Evolutionary conservation across 2,329 filamentous ascomycete genomes (phyloP).

Genomic region (Fusarium sp.): DNA sequence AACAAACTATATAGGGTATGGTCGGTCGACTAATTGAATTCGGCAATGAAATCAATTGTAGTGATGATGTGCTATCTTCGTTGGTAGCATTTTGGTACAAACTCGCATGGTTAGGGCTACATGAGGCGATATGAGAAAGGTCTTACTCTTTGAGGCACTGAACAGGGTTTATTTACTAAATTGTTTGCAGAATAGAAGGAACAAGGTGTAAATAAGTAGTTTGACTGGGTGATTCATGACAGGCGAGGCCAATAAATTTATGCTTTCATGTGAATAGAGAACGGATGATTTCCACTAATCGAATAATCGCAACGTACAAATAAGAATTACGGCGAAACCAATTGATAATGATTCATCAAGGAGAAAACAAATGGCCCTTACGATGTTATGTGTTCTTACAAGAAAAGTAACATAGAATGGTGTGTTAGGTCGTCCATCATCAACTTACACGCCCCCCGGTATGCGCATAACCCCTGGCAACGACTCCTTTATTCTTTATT

Average conservation of each 20-base stretch:
- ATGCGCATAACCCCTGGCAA: constrained; percentile 45
- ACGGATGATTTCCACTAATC: not conserved
- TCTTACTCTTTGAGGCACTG: not conserved
- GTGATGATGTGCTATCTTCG: not conserved
- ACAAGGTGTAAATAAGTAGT: not conserved
- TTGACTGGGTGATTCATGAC: not conserved
- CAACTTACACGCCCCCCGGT: constrained; percentile 31
- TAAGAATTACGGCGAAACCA: not conserved
- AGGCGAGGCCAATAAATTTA: too few species aligned
- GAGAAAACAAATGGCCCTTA: too few species aligned
- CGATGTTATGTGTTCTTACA: not conserved
- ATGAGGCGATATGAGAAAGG: not conserved
- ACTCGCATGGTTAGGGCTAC: not conserved
- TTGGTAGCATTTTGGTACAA: not conserved
- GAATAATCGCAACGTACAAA: not conserved
- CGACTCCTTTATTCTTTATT: constrained; percentile 30
- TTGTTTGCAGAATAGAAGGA: too few species aligned
- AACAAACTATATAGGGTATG: too few species aligned
- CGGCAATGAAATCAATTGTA: not conserved
- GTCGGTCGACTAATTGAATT: not conserved
- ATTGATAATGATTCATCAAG: too few species aligned
- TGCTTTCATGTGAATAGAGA: not conserved
- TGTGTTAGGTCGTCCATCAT: not conserved
- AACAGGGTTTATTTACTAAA: too few species aligned
- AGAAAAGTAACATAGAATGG: not conserved